Percentiles rank a stretch among this genome's conserved stretches.
These are phyloP conservation scores for Rheum nobile DNA, from an alignment of 148 eudicot genomes.

Conservation along the genomic window DNA sequence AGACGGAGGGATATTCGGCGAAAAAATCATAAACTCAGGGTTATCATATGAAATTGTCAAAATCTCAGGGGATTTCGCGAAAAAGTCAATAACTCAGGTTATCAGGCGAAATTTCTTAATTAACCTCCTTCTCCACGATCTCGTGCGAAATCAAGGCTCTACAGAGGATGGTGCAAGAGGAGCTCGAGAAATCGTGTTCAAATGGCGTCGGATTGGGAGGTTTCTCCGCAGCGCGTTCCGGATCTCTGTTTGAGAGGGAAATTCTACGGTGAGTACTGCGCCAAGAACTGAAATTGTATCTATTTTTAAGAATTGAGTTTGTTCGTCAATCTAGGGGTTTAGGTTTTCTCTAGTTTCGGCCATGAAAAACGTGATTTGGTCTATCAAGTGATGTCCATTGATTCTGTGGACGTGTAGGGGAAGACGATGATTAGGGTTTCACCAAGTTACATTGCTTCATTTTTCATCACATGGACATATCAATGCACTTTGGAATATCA, in stretches of 20 bases:
- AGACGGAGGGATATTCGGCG: no score
- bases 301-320: neutral
- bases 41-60: no score
- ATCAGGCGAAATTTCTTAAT: no score
- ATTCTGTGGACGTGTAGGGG: neutral
- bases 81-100: no score
- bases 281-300: constrained; percentile 16
- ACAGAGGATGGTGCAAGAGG: constrained; percentile 43
- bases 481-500: neutral
- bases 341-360: neutral
- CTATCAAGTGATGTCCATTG: neutral
- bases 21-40: no score
- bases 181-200: constrained; percentile 14
- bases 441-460: neutral
- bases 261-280: constrained; percentile 62
- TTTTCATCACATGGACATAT: neutral
- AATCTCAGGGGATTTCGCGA: no score
- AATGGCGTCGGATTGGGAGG: neutral
- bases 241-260: constrained; percentile 47
- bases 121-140: no score
- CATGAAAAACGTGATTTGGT: neutral
- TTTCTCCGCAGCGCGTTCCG: constrained; percentile 5
- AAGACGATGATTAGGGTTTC: neutral
- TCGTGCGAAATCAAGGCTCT: constrained; percentile 48
- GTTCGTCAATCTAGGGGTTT: neutral